phyloP scores from a whole-genome alignment of 345 rosid species.

The Ricinus communis region DNA sequence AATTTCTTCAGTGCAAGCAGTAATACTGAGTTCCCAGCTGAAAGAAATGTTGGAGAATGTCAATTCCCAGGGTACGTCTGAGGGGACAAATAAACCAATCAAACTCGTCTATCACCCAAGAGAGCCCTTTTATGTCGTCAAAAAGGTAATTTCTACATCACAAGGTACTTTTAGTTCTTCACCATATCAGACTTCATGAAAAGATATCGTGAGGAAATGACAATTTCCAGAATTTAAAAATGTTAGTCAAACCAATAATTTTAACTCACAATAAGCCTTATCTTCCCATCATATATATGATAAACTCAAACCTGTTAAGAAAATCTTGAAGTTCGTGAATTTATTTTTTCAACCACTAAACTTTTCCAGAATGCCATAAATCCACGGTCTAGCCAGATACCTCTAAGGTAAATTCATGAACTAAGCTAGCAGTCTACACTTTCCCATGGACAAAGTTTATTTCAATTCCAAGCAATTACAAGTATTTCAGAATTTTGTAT shows the following conservation, averaged over 20 bases:
- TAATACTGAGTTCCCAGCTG: constrained; percentile 65
- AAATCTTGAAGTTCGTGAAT: too few relatives aligned
- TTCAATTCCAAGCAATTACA: too few relatives aligned
- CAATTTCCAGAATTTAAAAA: background rate
- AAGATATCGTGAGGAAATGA: background rate
- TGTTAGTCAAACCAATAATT: background rate
- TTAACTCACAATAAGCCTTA: background rate
- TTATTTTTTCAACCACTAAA: too few relatives aligned
- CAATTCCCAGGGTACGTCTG: constrained; percentile 41
- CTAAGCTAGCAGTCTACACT: too few relatives aligned
- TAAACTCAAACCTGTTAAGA: background rate
- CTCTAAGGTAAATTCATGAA: too few relatives aligned
- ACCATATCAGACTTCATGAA: background rate
- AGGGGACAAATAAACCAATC: constrained; percentile 49
- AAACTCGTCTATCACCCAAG: constrained; percentile 68
- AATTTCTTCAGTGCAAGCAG: constrained; percentile 70
- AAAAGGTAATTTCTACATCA: constrained; percentile 47
- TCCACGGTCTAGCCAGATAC: too few relatives aligned
- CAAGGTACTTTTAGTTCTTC: constrained; percentile 1
- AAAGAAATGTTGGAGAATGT: constrained; percentile 64
- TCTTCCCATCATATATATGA: background rate
- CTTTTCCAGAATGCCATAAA: too few relatives aligned
- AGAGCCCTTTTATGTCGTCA: constrained; percentile 76
- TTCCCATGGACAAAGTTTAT: too few relatives aligned
- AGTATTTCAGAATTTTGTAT: constrained; percentile 2